Base-by-base conservation (phyloP, 495 filamentous ascomycete species). In the Penicillium cataractarum region DNA sequence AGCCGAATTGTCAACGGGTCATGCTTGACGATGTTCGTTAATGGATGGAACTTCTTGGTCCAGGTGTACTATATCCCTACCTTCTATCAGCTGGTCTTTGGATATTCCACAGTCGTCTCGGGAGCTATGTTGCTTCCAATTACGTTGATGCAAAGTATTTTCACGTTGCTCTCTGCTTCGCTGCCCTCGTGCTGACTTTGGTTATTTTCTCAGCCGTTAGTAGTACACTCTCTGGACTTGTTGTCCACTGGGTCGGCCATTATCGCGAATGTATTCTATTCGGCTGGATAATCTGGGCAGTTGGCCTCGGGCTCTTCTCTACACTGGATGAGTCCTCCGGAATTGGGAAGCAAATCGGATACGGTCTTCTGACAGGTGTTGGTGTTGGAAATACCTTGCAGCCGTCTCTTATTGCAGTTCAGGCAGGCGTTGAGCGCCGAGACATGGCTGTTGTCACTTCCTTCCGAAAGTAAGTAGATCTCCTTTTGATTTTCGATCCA, bases 361-460 rank as follows among this genome's bases (percentile, higher is more conserved):
- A 84, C 64, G 75, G 71, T 3, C 61, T 84, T 27, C 63, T 85
- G 35, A 83, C 81, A 6, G 83, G 83, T 31, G 74, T 83, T 1
- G 83, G 83, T 1, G 79, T 84, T 22, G 83, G 83, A 6, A 80
- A 82, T 55, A 85, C 83, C 1, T 65, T 85, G 40, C 83, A 85
- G 59, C 83, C 83, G 9, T 58, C 80, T 24, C 74, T 84, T 0
- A 82, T 84, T 35, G 82, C 82, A 10, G 72, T 83, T 17, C 82
- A 84, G 66, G 82, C 82, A 6, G 81, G 82, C 2, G 82, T 84
- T 24, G 78, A 78, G 22, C 71, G 82, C 65, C 70, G 76, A 27
- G 81, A 85, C 32, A 85, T 84, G 82, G 83, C 83, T 19, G 79
- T 84, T 8, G 79, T 84, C 15, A 85, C 83, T 6, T 74, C 79